These are phyloP conservation scores for Staphylotrichum longicolle DNA, from an alignment of 495 filamentous ascomycete genomes.

Conservation along the genomic window DNA sequence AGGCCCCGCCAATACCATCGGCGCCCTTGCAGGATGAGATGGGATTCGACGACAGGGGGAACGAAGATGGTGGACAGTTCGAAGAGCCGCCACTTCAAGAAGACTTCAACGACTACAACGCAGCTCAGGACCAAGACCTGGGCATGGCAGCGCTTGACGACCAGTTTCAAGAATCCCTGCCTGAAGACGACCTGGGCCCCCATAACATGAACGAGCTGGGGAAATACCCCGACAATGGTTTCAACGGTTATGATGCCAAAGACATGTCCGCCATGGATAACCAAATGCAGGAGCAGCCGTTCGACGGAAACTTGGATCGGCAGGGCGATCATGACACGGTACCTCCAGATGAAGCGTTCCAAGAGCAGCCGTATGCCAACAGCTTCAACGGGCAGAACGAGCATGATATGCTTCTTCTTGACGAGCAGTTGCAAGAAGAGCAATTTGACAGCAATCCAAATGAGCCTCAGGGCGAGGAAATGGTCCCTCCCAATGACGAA, in stretches of 20 bases:
- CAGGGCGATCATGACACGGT: no score
- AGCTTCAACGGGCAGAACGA: not conserved
- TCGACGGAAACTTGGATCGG: not conserved
- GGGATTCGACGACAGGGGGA: no score
- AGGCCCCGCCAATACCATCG: conserved; percentile 6
- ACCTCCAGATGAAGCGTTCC: no score
- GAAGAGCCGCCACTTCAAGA: not conserved
- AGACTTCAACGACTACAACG: not conserved
- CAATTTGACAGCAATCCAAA: not conserved
- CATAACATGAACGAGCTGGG: not conserved
- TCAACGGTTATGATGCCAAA: not conserved
- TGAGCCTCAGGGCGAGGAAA: not conserved
- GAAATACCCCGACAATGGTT: not conserved
- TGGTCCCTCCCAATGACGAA: not conserved
- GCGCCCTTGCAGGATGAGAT: not conserved
- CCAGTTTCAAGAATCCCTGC: not conserved
- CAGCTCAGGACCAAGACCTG: not conserved
- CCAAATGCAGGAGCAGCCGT: no score
- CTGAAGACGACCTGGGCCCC: not conserved
- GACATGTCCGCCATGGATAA: no score
- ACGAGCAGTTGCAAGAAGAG: not conserved
- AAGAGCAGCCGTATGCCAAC: not conserved
- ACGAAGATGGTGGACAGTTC: not conserved
- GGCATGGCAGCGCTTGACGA: not conserved
- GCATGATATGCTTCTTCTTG: not conserved